Evolutionary conservation across 2,329 filamentous ascomycete genomes (phyloP).

Genomic region (Parascedosporium putredinis): DNA sequence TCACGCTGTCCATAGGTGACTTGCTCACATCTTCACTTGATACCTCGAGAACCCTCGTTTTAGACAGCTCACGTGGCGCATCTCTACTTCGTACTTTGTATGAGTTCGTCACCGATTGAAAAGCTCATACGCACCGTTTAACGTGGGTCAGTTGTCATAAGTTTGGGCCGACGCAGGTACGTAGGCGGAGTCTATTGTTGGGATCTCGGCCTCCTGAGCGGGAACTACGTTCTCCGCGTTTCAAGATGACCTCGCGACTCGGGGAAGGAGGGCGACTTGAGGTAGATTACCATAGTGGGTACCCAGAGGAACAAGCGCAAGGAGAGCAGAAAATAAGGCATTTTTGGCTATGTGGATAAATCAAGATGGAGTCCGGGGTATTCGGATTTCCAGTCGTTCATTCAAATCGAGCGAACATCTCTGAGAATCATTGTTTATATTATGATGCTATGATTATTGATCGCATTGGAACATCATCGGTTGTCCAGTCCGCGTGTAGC

Average conservation of each 20-base stretch:
- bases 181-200: neutral
- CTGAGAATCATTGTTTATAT: constrained; percentile 1
- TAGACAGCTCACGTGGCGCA: too few species aligned
- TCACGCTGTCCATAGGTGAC: too few species aligned
- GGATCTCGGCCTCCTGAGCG: neutral
- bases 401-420: neutral
- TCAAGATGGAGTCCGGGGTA: neutral
- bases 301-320: too few species aligned
- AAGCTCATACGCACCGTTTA: too few species aligned
- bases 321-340: neutral
- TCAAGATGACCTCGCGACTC: constrained; percentile 5
- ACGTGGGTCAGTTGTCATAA: neutral
- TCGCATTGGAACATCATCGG: neutral
- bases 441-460: too few species aligned
- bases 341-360: constrained; percentile 3
- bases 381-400: neutral
- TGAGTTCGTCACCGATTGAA: too few species aligned
- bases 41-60: too few species aligned
- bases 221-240: constrained; percentile 7
- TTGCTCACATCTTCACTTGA: too few species aligned
- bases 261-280: neutral
- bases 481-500: too few species aligned
- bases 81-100: too few species aligned
- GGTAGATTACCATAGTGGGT: too few species aligned
- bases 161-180: neutral